These are phyloP conservation scores for Chernovozyma aurita DNA, from an alignment of 1,139 yeast genomes.

Conservation along the genomic window DNA sequence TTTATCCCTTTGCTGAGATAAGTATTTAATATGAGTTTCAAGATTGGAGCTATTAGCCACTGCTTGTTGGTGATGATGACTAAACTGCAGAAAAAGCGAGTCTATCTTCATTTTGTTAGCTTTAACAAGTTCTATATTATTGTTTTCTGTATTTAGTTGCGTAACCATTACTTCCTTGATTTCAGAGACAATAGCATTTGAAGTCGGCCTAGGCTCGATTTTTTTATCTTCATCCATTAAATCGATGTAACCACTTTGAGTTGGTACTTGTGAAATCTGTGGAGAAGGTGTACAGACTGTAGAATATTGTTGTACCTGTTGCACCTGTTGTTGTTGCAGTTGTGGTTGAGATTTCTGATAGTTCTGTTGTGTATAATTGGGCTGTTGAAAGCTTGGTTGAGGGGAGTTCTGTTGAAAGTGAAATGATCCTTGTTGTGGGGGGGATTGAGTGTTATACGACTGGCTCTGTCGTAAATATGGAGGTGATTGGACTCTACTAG, in stretches of 20 bases:
- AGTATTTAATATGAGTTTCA: slow-evolving; percentile 29
- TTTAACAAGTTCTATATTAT: background rate
- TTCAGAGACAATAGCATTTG: background rate
- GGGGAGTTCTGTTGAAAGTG: background rate
- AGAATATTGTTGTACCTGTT: background rate
- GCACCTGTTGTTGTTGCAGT: slow-evolving; percentile 10
- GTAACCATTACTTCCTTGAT: background rate
- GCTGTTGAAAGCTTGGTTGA: background rate
- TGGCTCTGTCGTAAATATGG: background rate
- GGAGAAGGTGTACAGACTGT: background rate
- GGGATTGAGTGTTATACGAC: background rate
- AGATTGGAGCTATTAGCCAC: slow-evolving; percentile 30
- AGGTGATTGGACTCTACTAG: background rate
- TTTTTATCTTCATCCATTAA: slow-evolving; percentile 18
- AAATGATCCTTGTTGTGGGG: background rate
- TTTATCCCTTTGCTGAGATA: slow-evolving; percentile 25
- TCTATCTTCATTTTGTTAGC: slow-evolving; percentile 17
- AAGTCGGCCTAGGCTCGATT: background rate
- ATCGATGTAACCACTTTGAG: slow-evolving; percentile 7
- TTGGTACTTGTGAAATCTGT: background rate
- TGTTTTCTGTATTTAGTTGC: background rate
- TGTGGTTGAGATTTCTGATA: slow-evolving; percentile 11
- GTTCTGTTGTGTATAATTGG: background rate
- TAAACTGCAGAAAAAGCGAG: slow-evolving; percentile 30
- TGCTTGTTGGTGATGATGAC: slow-evolving; percentile 37